Evolutionary conservation across 129 eudicot species (phyloP), one percentile per base, ranked within the genome.

Genomic region (Calendula officinalis): DNA sequence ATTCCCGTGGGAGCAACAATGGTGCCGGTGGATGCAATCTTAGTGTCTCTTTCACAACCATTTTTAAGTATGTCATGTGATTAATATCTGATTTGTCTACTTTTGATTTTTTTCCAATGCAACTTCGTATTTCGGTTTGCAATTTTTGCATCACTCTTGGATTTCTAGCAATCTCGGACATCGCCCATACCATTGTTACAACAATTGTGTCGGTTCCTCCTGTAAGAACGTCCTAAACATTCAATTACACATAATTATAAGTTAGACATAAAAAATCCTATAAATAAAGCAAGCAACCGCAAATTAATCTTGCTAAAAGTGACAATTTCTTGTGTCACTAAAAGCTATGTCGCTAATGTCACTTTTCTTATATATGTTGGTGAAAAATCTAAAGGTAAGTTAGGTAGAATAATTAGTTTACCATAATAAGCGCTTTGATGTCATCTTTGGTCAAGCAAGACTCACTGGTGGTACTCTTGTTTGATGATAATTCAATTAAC

Each of bases 1-100:
- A 30, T 64, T 77, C 75, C 3, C 55, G 77, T 5, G 72, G 80
- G 11, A 77, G 36, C 39, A 81, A 27, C 2, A 81, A 60, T 3
- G 82, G 55, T 0, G 54, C 77, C 0, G 80, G 52, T 12, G 86
- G 86, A 59, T 77, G 82, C 50, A 81, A 16, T 68, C 80, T 57
- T 4, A 81, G 11, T 1, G 75, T 77, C 64, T 82, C 83, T n/a
- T 77, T 82, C 27, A 82, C 62, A 46, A 82, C 83, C 78, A 73
- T 69, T 57, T 74, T 82, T 2, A 66, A 52, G 77, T 72, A 76
- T 36, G 34, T 40, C n/a, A 82, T 66, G 5, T 77, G 64, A 5
- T 5, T 32, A 1, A 69, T n/a, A 10, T 76, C 74, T 0, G 27
- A 13, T 17, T 35, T 62, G 0, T 32, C 12, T 15, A 78, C 50